A percentile compares a stretch with the other conserved stretches of the same genome.
phyloP scores from a whole-genome alignment of 2,329 filamentous ascomycete species.

The Cladosporium velox region DNA sequence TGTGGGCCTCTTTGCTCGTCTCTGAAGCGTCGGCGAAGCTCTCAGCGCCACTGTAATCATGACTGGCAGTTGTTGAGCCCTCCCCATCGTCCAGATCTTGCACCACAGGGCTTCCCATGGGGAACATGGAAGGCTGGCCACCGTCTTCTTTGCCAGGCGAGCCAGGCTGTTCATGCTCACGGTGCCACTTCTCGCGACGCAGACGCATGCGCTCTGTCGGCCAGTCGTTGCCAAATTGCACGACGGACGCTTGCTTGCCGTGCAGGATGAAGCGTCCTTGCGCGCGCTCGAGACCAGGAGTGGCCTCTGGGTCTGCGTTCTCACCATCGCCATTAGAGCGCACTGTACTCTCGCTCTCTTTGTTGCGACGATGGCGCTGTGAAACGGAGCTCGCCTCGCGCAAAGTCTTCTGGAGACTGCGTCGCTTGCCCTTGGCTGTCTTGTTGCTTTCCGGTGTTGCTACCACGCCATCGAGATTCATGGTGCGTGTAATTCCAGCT shows the following conservation, averaged over 20 bases:
- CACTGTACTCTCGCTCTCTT: conserved; percentile 71
- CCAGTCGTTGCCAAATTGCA: conserved; percentile 94
- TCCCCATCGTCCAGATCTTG: conserved; percentile 26
- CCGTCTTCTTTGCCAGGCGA: conserved; percentile 6
- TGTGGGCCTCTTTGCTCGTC: conserved; percentile 9
- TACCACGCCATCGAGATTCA: conserved; percentile 13
- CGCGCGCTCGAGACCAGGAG: conserved; percentile 70
- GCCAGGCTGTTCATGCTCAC: conserved; percentile 6
- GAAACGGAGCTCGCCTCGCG: conserved; percentile 61
- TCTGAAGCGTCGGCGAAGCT: conserved; percentile 31
- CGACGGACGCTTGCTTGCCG: conserved; percentile 95
- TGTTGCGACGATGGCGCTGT: conserved; percentile 65
- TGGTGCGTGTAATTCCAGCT: conserved; percentile 3
- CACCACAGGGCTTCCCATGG: conserved; percentile 11
- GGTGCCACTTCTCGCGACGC: conserved; percentile 35
- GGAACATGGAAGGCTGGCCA: background rate
- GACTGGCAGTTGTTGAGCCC: conserved; percentile 25
- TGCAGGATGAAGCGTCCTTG: conserved; percentile 93
- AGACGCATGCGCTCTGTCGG: conserved; percentile 55
- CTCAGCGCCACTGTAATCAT: conserved; percentile 1
- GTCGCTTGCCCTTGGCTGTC: conserved; percentile 63
- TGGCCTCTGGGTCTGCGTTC: conserved; percentile 53
- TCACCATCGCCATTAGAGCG: conserved; percentile 42
- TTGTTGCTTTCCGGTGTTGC: conserved; percentile 31
- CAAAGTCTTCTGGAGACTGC: conserved; percentile 86